Conservation (phyloP, 2,329 filamentous ascomycete genomes). For the Didymella pomorum region DNA sequence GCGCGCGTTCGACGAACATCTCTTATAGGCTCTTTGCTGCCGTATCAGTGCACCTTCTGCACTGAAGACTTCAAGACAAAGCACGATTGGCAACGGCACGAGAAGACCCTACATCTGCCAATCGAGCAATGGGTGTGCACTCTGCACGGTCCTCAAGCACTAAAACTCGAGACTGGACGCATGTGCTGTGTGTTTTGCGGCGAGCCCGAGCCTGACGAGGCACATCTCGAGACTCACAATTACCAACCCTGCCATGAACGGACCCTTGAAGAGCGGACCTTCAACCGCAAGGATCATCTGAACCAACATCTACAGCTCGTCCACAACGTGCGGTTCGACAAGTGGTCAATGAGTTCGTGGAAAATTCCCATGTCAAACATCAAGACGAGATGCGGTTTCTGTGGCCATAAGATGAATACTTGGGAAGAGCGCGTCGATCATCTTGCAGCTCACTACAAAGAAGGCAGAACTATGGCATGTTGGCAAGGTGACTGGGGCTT, state of each 20-base stretch:
- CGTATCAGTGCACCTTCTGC: constrained; percentile 43
- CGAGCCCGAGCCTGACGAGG: constrained; percentile 13
- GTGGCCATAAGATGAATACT: constrained; percentile 27
- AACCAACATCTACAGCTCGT: constrained; percentile 40
- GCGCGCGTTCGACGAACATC: constrained; percentile 22
- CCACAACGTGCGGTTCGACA: constrained; percentile 29
- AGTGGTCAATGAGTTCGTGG: constrained; percentile 48
- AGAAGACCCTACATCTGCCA: constrained; percentile 40
- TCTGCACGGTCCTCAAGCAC: constrained; percentile 7
- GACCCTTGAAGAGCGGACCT: constrained; percentile 35
- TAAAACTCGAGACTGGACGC: constrained; percentile 13
- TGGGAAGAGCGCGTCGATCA: constrained; percentile 38
- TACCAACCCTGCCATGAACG: constrained; percentile 34
- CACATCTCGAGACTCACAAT: constrained; percentile 30
- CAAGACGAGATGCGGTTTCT: constrained; percentile 37
- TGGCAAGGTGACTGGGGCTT: constrained; percentile 43
- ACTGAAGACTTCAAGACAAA: constrained; percentile 43
- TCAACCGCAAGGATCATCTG: constrained; percentile 42
- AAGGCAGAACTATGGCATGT: constrained; percentile 33
- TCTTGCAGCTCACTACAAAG: constrained; percentile 39
- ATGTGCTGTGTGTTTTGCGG: constrained; percentile 23
- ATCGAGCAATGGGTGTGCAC: constrained; percentile 39
- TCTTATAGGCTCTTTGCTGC: constrained; percentile 21
- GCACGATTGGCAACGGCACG: constrained; percentile 43
- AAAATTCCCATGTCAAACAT: constrained; percentile 36